phyloP scores from a whole-genome alignment of 176 grass and related monocot species.

The Cocos nucifera region DNA sequence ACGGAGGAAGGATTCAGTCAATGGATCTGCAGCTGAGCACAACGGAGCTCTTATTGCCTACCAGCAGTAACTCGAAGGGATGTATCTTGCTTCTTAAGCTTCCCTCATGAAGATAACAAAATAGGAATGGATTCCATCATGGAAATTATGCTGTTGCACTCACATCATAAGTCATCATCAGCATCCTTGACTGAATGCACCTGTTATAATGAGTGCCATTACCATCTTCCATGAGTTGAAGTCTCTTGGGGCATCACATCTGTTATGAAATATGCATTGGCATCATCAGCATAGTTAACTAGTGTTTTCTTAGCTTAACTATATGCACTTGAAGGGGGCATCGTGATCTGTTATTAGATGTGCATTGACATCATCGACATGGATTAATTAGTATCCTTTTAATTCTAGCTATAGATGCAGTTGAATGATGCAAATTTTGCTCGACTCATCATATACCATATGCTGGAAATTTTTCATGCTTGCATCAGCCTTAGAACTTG shows the following conservation, averaged over 20 bases:
- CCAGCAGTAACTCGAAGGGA: slow-evolving; percentile 31
- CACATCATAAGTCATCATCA: slow-evolving; percentile 25
- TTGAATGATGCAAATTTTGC: slow-evolving; percentile 7
- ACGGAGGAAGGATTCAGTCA: slow-evolving; percentile 68
- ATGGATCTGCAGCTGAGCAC: slow-evolving; percentile 23
- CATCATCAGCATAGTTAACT: slow-evolving; percentile 34
- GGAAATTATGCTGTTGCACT: slow-evolving; percentile 49
- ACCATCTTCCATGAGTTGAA: slow-evolving; percentile 37
- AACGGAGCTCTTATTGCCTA: slow-evolving; percentile 49
- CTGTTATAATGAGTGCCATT: slow-evolving; percentile 39
- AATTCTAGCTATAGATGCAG: slow-evolving; percentile 21
- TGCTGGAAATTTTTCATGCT: slow-evolving; percentile 24
- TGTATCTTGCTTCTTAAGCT: slow-evolving; percentile 42
- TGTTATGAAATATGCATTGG: slow-evolving; percentile 54
- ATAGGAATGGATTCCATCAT: slow-evolving; percentile 36
- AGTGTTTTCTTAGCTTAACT: slow-evolving; percentile 10
- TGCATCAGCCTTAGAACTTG: slow-evolving; percentile 28
- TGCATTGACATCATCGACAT: slow-evolving; percentile 39
- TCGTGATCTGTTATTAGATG: slow-evolving; percentile 32
- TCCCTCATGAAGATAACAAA: slow-evolving; percentile 12
- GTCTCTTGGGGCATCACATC: slow-evolving; percentile 33
- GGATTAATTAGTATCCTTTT: slow-evolving; percentile 7
- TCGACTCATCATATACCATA: slow-evolving; percentile 2
- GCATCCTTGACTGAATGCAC: slow-evolving; percentile 52
- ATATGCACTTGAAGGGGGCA: slow-evolving; percentile 26